Conservation (phyloP, 371 early-diverging fungal genomes). For the Mucor piriformis region DNA sequence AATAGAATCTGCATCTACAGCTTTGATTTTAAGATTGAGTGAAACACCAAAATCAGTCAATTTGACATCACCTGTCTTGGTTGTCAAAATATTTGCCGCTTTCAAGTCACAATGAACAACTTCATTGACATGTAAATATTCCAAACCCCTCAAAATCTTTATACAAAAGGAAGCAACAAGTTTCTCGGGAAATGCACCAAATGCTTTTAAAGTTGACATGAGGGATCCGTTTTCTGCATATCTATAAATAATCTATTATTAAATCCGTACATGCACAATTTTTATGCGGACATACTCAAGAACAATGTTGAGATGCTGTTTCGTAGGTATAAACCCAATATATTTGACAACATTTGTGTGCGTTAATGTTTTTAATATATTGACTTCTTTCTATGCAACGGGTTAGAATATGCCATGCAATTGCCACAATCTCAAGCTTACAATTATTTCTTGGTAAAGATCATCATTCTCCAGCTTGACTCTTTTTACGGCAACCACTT, state of each 20-base stretch:
- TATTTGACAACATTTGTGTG: slow-evolving; percentile 91
- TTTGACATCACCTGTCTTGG: slow-evolving; percentile 92
- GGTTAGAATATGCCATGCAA: background rate
- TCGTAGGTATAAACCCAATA: slow-evolving; percentile 78
- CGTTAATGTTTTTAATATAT: slow-evolving; percentile 67
- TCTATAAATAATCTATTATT: slow-evolving; percentile 42
- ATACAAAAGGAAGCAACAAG: slow-evolving; percentile 89
- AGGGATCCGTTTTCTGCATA: slow-evolving; percentile 96
- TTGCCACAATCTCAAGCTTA: background rate
- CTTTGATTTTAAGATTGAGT: slow-evolving; percentile 74
- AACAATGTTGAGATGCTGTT: slow-evolving; percentile 77
- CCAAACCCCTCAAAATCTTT: slow-evolving; percentile 88
- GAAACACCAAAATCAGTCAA: slow-evolving; percentile 96
- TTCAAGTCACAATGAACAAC: slow-evolving; percentile 97
- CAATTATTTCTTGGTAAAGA: slow-evolving; percentile 57
- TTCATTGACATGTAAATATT: slow-evolving; percentile 89
- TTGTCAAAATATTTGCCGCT: slow-evolving; percentile 93
- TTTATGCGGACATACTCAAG: slow-evolving; percentile 69
- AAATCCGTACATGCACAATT: background rate
- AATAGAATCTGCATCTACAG: slow-evolving; percentile 64
- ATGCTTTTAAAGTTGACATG: slow-evolving; percentile 83
- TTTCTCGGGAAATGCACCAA: slow-evolving; percentile 92
- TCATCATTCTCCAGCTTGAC: slow-evolving; percentile 72
- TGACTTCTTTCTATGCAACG: slow-evolving; percentile 63
- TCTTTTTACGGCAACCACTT: slow-evolving; percentile 88